Conservation (phyloP, 495 filamentous ascomycete genomes). For the Glutinoglossum americanum region DNA sequence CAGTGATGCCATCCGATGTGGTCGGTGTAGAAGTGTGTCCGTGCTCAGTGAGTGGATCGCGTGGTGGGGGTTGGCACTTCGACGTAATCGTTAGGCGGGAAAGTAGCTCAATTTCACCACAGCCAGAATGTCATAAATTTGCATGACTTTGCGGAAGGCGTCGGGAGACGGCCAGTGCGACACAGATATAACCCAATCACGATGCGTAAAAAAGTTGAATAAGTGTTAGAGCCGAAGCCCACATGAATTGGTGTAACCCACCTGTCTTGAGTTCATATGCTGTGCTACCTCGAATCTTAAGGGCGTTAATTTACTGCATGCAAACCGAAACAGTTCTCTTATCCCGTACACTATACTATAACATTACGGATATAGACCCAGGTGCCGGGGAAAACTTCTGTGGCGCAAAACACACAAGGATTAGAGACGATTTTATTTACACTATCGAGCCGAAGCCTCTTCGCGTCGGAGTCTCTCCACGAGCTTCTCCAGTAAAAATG, state of each 20-base stretch:
- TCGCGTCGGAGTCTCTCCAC: constrained; percentile 26
- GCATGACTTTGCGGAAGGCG: neutral
- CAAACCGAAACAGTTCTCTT: too few relatives aligned
- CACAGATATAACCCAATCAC: neutral
- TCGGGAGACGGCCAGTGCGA: neutral
- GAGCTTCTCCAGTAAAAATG: constrained; percentile 32
- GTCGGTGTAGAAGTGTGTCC: neutral
- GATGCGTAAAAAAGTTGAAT: neutral
- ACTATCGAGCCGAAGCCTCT: constrained; percentile 11
- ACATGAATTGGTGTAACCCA: neutral
- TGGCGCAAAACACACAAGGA: neutral
- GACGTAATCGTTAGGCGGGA: neutral
- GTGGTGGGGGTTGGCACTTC: neutral
- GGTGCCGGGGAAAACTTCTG: too few relatives aligned
- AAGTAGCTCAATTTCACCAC: neutral
- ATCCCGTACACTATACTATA: too few relatives aligned
- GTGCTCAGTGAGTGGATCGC: neutral
- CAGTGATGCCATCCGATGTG: neutral
- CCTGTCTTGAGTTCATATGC: neutral
- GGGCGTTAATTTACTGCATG: too few relatives aligned
- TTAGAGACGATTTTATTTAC: constrained; percentile 7
- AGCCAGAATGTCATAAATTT: neutral
- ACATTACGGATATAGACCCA: neutral
- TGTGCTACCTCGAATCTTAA: neutral
- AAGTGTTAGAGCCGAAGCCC: neutral